A percentile compares a stretch with the other conserved stretches of the same genome.
Conservation (phyloP, 768 basidiomycete species). For the Boletus insuetus region DNA sequence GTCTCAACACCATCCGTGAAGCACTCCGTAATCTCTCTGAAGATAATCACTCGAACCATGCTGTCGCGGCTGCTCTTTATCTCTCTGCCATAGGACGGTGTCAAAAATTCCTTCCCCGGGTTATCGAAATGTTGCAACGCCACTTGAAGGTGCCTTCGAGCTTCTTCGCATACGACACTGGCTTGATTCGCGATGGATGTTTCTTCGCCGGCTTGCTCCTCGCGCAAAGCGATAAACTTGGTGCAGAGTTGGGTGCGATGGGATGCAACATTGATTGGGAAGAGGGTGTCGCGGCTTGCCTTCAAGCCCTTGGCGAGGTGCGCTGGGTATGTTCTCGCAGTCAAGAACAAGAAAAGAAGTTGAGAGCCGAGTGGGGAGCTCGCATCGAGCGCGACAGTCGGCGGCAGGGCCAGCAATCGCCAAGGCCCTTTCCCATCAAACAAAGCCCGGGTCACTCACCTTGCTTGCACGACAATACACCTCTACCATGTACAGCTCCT, state of each 20-base stretch:
- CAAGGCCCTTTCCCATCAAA: conserved; percentile 22
- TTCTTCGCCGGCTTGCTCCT: conserved; percentile 83
- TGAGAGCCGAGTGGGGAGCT: conserved; percentile 48
- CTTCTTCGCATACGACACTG: conserved; percentile 84
- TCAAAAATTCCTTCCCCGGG: conserved; percentile 45
- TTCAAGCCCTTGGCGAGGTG: conserved; percentile 77
- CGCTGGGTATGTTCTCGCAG: conserved; percentile 78
- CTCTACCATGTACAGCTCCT: conserved; percentile 15
- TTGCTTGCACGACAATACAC: conserved; percentile 18
- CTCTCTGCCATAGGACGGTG: conserved; percentile 48
- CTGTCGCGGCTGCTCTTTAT: conserved; percentile 47
- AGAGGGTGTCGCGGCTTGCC: conserved; percentile 46
- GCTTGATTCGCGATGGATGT: conserved; percentile 83
- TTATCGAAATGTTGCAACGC: conserved; percentile 50
- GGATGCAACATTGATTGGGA: conserved; percentile 31
- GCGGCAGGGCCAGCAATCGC: conserved; percentile 23
- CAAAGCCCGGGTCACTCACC: conserved; percentile 29
- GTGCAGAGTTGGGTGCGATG: conserved; percentile 12
- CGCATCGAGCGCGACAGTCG: conserved; percentile 32
- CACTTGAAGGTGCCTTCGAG: conserved; percentile 42
- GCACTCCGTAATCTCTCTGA: conserved; percentile 55
- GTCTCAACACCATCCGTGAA: conserved; percentile 85
- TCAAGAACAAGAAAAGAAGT: conserved; percentile 65
- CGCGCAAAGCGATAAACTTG: conserved; percentile 50
- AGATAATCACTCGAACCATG: conserved; percentile 36